phyloP scores from a whole-genome alignment of 768 basidiomycete genomes.

The Neoboletus magnificus region DNA sequence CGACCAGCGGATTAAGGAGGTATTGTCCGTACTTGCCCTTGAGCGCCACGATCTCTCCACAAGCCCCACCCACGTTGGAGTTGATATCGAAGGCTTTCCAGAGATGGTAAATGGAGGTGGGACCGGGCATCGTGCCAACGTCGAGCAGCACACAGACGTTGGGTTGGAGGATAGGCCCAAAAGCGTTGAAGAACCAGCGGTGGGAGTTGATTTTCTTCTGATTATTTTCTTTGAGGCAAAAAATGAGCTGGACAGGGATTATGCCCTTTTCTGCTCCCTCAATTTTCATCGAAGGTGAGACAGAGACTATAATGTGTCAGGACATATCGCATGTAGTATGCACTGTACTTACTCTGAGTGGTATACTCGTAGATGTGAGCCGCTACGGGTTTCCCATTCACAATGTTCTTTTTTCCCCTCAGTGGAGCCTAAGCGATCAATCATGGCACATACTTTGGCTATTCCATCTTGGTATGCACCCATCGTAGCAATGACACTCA shows the following conservation, averaged over 20 bases:
- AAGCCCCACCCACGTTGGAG: conserved; percentile 87
- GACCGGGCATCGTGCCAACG: conserved; percentile 82
- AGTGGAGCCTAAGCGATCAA: background rate
- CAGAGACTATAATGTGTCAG: conserved; percentile 53
- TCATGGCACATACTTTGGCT: conserved; percentile 57
- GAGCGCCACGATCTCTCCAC: conserved; percentile 92
- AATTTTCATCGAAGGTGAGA: conserved; percentile 77
- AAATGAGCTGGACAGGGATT: conserved; percentile 89
- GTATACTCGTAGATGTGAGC: conserved; percentile 96
- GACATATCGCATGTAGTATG: background rate
- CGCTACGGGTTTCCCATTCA: conserved; percentile 78
- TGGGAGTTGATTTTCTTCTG: conserved; percentile 97
- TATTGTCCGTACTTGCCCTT: conserved; percentile 82
- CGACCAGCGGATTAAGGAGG: conserved; percentile 82
- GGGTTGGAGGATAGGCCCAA: conserved; percentile 76
- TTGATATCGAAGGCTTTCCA: conserved; percentile 96
- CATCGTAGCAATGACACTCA: conserved; percentile 88
- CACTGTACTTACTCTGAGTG: conserved; percentile 60
- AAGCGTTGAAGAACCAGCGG: conserved; percentile 93
- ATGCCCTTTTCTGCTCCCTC: conserved; percentile 75
- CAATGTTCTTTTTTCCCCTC: conserved; percentile 48
- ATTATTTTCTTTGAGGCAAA: conserved; percentile 90
- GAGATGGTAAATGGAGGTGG: conserved; percentile 85
- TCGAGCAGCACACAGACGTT: conserved; percentile 93
- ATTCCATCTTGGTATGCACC: conserved; percentile 94